Evolutionary conservation across 2,329 filamentous ascomycete genomes (phyloP).

Genomic region (Penicillium paneum): DNA sequence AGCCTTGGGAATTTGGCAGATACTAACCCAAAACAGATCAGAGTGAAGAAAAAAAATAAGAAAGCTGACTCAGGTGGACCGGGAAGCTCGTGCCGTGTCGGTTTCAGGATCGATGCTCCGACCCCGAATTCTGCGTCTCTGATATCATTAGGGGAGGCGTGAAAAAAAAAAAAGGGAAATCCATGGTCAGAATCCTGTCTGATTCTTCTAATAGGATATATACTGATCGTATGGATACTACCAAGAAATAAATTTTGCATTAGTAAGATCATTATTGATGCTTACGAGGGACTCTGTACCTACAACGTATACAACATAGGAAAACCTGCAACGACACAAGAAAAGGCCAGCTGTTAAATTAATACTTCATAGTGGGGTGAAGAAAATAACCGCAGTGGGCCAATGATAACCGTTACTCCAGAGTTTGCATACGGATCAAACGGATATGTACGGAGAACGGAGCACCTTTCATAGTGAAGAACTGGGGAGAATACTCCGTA

Average conservation of each 20-base stretch:
- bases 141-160: slow-evolving; percentile 4
- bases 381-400: slow-evolving; percentile 1
- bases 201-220: neutral
- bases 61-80: slow-evolving; percentile 20
- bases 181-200: neutral
- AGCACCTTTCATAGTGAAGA: neutral
- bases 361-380: neutral
- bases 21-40: neutral
- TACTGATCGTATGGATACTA: neutral
- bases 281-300: neutral
- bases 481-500: neutral
- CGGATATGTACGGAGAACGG: neutral
- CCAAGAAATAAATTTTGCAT: neutral
- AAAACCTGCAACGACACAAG: too few species aligned
- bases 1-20: neutral
- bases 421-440: slow-evolving; percentile 2
- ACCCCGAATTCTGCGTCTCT: slow-evolving; percentile 7
- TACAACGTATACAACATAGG: too few species aligned
- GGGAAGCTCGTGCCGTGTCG: slow-evolving; percentile 24
- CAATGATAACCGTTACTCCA: slow-evolving; percentile 6
- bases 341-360: slow-evolving; percentile 3
- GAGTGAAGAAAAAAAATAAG: neutral
- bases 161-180: neutral
- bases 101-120: slow-evolving; percentile 32
- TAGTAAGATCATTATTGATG: neutral